A percentile compares a stretch with the other conserved stretches of the same genome.
These are phyloP conservation scores for Didymellaceae sp. DNA, from an alignment of 2,329 filamentous ascomycete genomes.

Conservation along the genomic window DNA sequence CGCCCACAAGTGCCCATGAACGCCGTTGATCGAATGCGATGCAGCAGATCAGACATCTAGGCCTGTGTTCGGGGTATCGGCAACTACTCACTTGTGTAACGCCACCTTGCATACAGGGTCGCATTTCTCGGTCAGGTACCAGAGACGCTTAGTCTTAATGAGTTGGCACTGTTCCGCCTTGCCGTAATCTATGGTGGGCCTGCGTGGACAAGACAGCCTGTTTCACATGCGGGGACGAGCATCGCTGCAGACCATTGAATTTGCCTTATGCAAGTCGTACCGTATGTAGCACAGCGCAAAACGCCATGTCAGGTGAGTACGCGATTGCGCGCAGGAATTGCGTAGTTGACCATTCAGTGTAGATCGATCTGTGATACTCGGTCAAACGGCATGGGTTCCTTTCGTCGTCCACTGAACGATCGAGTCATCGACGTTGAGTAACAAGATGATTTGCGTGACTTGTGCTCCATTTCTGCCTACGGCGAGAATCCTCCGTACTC, in stretches of 20 bases:
- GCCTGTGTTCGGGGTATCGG: conserved; percentile 15
- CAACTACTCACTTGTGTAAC: conserved; percentile 27
- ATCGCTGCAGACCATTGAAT: conserved; percentile 2
- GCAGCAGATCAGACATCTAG: conserved; percentile 18
- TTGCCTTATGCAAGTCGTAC: conserved; percentile 11
- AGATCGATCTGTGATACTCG: no score
- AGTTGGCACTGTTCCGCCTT: conserved; percentile 27
- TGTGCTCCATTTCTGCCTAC: no score
- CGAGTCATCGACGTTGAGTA: no score
- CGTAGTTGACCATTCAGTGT: neutral
- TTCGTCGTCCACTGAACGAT: no score
- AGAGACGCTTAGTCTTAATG: conserved; percentile 27
- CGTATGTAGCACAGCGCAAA: conserved; percentile 16
- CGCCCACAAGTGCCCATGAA: neutral
- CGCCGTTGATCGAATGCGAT: conserved; percentile 15
- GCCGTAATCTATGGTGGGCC: conserved; percentile 18
- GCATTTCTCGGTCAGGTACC: conserved; percentile 40
- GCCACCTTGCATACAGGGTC: conserved; percentile 39
- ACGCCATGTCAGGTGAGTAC: conserved; percentile 31
- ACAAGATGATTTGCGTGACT: no score
- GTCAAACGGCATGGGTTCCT: no score
- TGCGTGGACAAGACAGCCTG: conserved; percentile 31
- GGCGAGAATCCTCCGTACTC: no score
- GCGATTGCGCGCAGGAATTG: conserved; percentile 21
- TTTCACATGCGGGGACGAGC: conserved; percentile 26